These are phyloP conservation scores for Ophiostoma populinum DNA, from an alignment of 2,329 filamentous ascomycete genomes.

Conservation along the genomic window DNA sequence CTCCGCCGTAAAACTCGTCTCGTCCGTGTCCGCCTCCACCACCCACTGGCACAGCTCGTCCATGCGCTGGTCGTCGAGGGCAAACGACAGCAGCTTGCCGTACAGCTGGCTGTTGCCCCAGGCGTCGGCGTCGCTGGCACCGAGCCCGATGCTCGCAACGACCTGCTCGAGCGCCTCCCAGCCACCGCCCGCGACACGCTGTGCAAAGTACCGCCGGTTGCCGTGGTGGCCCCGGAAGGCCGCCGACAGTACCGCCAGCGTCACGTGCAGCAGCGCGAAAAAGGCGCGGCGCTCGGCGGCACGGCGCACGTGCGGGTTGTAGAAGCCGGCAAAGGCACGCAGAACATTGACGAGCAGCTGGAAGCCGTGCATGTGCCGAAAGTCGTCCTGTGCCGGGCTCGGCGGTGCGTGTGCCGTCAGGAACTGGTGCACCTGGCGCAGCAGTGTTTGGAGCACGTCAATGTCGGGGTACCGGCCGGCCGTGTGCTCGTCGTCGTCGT, in stretches of 20 bases:
- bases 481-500: too few species aligned
- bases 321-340: slow-evolving; percentile 56
- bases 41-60: slow-evolving; percentile 47
- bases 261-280: slow-evolving; percentile 51
- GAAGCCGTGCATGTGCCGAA: slow-evolving; percentile 67
- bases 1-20: slow-evolving; percentile 3
- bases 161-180: slow-evolving; percentile 62
- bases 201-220: slow-evolving; percentile 75
- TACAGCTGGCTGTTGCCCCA: slow-evolving; percentile 60
- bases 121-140: slow-evolving; percentile 48
- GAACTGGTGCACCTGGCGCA: slow-evolving; percentile 50
- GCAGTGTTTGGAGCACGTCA: slow-evolving; percentile 33
- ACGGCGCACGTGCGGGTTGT: slow-evolving; percentile 46
- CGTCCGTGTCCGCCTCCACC: background rate
- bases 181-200: slow-evolving; percentile 56
- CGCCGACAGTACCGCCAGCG: slow-evolving; percentile 58
- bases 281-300: slow-evolving; percentile 45
- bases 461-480: slow-evolving; percentile 29
- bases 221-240: slow-evolving; percentile 64
- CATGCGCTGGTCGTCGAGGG: slow-evolving; percentile 60
- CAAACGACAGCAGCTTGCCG: slow-evolving; percentile 65
- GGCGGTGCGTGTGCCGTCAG: slow-evolving; percentile 30
- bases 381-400: slow-evolving; percentile 53
- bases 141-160: slow-evolving; percentile 48
- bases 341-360: slow-evolving; percentile 53